Percentiles rank a stretch among this genome's conserved stretches.
Evolutionary conservation across 2,329 filamentous ascomycete genomes (phyloP).

Genomic region (Aspergillus transmontanensis): DNA sequence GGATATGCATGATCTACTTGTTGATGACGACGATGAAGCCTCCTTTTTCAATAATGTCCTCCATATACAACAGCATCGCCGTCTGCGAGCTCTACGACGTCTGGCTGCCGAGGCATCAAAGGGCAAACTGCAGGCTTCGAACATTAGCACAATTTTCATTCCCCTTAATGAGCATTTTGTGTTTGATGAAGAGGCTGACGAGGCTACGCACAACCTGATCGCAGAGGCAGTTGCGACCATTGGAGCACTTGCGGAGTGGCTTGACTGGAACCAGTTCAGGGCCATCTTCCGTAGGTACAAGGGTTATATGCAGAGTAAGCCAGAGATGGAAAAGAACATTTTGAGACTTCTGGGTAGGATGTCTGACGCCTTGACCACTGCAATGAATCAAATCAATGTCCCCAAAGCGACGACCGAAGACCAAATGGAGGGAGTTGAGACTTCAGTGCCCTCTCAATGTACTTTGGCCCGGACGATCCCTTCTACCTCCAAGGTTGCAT

Average conservation of each 20-base stretch:
- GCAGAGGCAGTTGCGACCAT: conserved; percentile 85
- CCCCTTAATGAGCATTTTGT: conserved; percentile 94
- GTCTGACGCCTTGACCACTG: conserved; percentile 71
- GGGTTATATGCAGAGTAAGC: conserved; percentile 76
- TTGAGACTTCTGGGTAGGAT: conserved; percentile 80
- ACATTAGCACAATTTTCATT: conserved; percentile 83
- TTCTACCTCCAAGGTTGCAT: conserved; percentile 64
- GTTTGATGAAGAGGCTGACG: conserved; percentile 80
- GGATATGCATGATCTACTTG: conserved; percentile 73
- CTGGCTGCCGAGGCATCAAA: conserved; percentile 69
- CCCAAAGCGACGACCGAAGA: conserved; percentile 22
- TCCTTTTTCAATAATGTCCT: conserved; percentile 93
- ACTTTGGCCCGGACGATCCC: conserved; percentile 68
- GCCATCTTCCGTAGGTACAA: conserved; percentile 82
- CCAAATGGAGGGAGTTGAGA: conserved; percentile 32
- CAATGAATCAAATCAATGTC: conserved; percentile 43
- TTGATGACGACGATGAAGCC: conserved; percentile 72
- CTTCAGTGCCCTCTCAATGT: conserved; percentile 34
- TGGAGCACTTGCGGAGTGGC: conserved; percentile 69
- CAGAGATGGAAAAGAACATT: conserved; percentile 81
- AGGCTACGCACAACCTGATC: conserved; percentile 74
- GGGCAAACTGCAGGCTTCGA: conserved; percentile 70
- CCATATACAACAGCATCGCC: conserved; percentile 83
- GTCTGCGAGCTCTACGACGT: conserved; percentile 79
- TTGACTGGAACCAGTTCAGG: conserved; percentile 91